A percentile compares a stretch with the other conserved stretches of the same genome.
phyloP scores from a whole-genome alignment of 2,329 filamentous ascomycete species.

The Periconia sp. region DNA sequence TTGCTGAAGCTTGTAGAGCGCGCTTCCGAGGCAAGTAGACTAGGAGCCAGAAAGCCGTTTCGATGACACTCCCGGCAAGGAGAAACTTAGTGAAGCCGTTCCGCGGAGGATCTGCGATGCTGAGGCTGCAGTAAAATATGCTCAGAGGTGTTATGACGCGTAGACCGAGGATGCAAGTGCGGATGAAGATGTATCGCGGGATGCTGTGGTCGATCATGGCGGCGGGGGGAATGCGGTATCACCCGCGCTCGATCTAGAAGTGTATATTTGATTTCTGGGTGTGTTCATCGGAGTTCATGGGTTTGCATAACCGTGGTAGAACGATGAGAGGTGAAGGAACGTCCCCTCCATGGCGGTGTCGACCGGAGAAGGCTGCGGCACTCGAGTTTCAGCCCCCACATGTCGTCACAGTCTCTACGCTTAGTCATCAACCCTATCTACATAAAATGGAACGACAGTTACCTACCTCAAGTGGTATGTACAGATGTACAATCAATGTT shows the following conservation, averaged over 20 bases:
- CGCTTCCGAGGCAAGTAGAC: conserved; percentile 56
- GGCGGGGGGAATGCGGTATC: neutral
- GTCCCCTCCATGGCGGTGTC: neutral
- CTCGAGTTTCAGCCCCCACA: neutral
- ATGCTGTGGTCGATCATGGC: conserved; percentile 46
- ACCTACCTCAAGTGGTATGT: too few species aligned
- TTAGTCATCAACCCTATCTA: neutral
- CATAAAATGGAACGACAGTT: too few species aligned
- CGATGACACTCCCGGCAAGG: conserved; percentile 51
- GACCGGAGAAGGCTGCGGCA: neutral
- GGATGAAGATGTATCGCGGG: conserved; percentile 49
- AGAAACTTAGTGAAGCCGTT: conserved; percentile 35
- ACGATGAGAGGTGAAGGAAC: neutral
- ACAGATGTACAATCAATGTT: too few species aligned
- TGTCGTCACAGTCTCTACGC: neutral
- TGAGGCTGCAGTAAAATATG: conserved; percentile 48
- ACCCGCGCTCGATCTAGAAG: neutral
- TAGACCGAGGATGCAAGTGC: conserved; percentile 50
- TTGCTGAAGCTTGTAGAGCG: conserved; percentile 55
- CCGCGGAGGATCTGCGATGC: conserved; percentile 38
- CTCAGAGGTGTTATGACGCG: conserved; percentile 55
- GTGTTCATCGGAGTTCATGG: conserved; percentile 11
- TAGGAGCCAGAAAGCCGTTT: conserved; percentile 57
- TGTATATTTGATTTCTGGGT: neutral
- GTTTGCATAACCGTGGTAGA: conserved; percentile 3